Evolutionary conservation across 495 filamentous ascomycete genomes (phyloP), one percentile per base, ranked within the genome.

Genomic region (Talaromyces ruber): DNA sequence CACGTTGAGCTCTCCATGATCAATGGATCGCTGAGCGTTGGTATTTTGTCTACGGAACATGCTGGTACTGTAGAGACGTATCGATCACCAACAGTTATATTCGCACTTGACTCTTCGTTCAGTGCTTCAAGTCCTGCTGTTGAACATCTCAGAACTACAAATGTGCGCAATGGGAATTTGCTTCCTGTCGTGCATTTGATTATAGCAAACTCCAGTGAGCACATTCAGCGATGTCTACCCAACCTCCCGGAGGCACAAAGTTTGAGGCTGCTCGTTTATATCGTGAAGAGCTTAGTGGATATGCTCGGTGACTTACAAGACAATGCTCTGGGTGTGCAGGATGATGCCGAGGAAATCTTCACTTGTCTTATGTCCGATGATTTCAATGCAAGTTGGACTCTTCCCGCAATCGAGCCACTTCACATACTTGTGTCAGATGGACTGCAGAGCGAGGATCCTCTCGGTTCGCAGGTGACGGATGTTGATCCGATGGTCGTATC

Each of bases 131-230:
- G 71, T 29, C 70, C 71, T 22, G 70, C 73, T 12, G 71, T 82
- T 26, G 68, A 76, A 43, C 69, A 74, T 61, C 69, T 79, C 57
- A 71, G 79, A 62, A 76, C 73, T 3, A 78, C 76, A 5, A 75
- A 71, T 64, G 69, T 75, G 56, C 74, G 74, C 1, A 71, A 76
- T 47, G 71, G 71, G 21, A 65, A 72, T 26, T 68, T 78, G 50
- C 65, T 81, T 18, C 82, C 82, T 2, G 73, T 84, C n/a, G 72
- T 85, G 28, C 74, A 79, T 62, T 69, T 86, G 9, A 62, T 86
- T 11, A 72, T 86, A 7, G 73, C 79, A 32, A 82, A 81, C 61
- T 76, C 81, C 4, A 77, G 79, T 54, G 83, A 87, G 64, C 84
- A 87, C 62, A 74, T 86, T 43, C 76, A 81, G 60, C 71, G 74